phyloP scores from a whole-genome alignment of 805 yeast genomes.

The Teunomyces kruisii region DNA sequence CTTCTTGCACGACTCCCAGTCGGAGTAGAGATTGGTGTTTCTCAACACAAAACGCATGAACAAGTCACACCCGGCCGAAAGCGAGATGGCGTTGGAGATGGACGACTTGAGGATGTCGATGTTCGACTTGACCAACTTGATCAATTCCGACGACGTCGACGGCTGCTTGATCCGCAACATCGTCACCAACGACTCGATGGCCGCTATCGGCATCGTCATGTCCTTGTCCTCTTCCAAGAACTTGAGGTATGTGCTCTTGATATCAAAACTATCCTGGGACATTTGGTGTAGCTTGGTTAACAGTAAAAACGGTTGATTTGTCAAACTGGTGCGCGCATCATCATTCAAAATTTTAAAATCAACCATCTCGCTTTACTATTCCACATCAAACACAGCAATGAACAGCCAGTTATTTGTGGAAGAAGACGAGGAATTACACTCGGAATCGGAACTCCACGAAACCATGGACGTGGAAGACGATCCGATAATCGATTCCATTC shows the following conservation, averaged over 20 bases:
- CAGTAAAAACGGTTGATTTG: background rate
- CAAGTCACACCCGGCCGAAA: constrained; percentile 96
- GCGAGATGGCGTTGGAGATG: constrained; percentile 86
- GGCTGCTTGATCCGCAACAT: constrained; percentile 82
- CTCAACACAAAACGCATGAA: constrained; percentile 91
- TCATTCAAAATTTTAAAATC: background rate
- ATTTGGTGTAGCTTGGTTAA: background rate
- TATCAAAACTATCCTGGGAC: constrained; percentile 54
- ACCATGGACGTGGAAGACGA: constrained; percentile 23
- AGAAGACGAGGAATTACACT: constrained; percentile 22
- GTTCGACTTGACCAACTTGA: constrained; percentile 75
- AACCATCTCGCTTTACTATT: background rate
- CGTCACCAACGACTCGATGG: constrained; percentile 90
- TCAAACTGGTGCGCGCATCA: background rate
- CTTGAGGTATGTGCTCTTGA: constrained; percentile 73
- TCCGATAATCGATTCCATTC: constrained; percentile 41
- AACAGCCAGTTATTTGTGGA: constrained; percentile 18
- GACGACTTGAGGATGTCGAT: constrained; percentile 70
- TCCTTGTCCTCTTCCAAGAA: constrained; percentile 90
- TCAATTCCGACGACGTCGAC: constrained; percentile 89
- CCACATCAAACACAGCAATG: background rate
- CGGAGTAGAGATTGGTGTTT: constrained; percentile 82
- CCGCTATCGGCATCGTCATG: constrained; percentile 99
- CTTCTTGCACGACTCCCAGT: constrained; percentile 90
- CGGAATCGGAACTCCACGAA: constrained; percentile 15